phyloP scores from a whole-genome alignment of 2,329 filamentous ascomycete genomes.

The Penicillium fuscoglaucum region DNA sequence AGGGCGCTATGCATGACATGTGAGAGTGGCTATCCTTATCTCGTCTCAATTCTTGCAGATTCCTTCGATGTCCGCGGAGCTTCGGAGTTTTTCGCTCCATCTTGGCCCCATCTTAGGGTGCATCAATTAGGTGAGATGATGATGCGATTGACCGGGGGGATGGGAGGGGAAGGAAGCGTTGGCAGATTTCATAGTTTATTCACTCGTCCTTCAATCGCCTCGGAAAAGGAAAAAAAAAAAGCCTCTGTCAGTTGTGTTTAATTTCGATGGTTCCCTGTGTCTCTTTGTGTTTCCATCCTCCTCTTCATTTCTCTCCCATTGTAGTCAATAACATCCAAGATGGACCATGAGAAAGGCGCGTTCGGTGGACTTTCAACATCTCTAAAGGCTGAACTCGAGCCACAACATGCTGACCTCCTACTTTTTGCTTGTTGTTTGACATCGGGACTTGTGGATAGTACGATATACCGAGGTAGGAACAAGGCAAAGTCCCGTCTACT shows the following conservation, averaged over 20 bases:
- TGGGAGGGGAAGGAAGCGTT: background rate
- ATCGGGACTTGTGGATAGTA: conserved; percentile 33
- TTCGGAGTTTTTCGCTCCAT: background rate
- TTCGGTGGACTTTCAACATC: conserved; percentile 15
- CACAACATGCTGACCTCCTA: conserved; percentile 27
- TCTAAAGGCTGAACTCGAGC: conserved; percentile 23
- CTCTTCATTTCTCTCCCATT: background rate
- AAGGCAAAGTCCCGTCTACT: background rate
- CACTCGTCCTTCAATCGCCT: background rate
- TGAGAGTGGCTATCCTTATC: conserved; percentile 5
- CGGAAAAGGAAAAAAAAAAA: background rate
- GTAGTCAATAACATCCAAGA: background rate
- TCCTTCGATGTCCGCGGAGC: background rate
- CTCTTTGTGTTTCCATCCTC: background rate
- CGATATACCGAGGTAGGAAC: conserved; percentile 31
- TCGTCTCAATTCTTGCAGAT: background rate
- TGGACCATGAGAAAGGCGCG: conserved; percentile 6
- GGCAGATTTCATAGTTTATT: background rate
- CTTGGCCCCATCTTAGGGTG: conserved; percentile 10
- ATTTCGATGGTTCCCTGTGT: background rate
- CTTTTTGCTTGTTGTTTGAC: conserved; percentile 31
- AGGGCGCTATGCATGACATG: background rate
- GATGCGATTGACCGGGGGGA: background rate
- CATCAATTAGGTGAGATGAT: conserved; percentile 5
- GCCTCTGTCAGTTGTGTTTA: background rate